A percentile compares a stretch with the other conserved stretches of the same genome.
Evolutionary conservation across 202 grass and related monocot genomes (phyloP).

Genomic region (Schoenoplectus tabernaemontani): DNA sequence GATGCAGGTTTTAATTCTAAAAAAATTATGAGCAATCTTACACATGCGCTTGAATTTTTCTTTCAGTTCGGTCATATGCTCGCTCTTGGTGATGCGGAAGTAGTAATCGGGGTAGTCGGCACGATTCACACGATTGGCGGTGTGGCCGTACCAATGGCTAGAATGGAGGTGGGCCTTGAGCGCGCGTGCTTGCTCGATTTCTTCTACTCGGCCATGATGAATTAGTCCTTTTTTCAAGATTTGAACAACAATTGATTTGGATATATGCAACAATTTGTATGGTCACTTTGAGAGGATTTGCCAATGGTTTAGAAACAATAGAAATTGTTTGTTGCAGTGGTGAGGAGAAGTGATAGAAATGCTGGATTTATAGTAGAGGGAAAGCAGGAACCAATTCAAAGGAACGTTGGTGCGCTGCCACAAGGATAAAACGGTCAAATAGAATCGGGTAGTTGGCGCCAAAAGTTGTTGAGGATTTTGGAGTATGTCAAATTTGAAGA

Average conservation of each 20-base stretch:
- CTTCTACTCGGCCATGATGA: neutral
- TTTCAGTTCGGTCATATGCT: slow-evolving; percentile 60
- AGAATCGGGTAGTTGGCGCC: neutral
- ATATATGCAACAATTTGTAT: no score
- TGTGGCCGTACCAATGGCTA: slow-evolving; percentile 65
- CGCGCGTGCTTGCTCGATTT: slow-evolving; percentile 27
- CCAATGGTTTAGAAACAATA: neutral
- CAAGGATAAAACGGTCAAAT: neutral
- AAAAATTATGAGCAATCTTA: slow-evolving; percentile 18
- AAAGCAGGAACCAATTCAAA: no score
- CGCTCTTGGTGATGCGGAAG: slow-evolving; percentile 64
- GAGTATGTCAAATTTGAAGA: neutral
- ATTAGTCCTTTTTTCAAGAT: neutral
- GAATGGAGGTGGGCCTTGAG: slow-evolving; percentile 46
- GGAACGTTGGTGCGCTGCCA: neutral
- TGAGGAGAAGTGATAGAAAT: neutral
- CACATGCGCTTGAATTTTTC: slow-evolving; percentile 83
- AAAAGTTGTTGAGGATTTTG: neutral
- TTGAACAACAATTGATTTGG: no score
- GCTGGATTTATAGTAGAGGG: neutral
- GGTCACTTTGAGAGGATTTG: neutral
- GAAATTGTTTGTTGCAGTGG: neutral
- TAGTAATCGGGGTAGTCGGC: slow-evolving; percentile 85
- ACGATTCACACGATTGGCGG: slow-evolving; percentile 57
- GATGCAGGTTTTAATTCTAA: neutral